phyloP scores from a whole-genome alignment of 768 basidiomycete species.

The Trametes sanguinea region DNA sequence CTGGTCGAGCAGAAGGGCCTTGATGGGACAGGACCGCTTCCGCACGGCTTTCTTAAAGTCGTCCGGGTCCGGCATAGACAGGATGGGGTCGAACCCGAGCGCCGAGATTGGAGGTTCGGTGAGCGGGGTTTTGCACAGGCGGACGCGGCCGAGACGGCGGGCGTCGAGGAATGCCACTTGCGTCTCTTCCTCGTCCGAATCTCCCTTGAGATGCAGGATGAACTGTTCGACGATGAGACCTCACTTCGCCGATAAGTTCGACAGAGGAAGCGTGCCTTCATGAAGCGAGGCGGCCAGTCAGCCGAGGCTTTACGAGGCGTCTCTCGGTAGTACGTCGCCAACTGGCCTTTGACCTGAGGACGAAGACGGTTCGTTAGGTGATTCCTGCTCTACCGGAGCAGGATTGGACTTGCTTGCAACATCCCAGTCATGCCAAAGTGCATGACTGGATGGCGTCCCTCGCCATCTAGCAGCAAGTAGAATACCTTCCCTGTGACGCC shows the following conservation, averaged over 20 bases:
- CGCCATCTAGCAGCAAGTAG: slow-evolving; percentile 63
- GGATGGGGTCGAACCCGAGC: slow-evolving; percentile 77
- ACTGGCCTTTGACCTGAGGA: slow-evolving; percentile 51
- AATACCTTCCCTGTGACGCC: slow-evolving; percentile 55
- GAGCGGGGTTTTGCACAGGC: slow-evolving; percentile 57
- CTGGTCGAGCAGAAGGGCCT: slow-evolving; percentile 77
- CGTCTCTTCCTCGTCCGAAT: slow-evolving; percentile 37
- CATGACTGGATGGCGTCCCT: slow-evolving; percentile 64
- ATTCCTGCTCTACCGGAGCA: no score
- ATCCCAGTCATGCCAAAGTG: slow-evolving; percentile 91
- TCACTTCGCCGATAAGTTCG: no score
- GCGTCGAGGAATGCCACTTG: slow-evolving; percentile 74
- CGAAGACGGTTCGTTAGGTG: no score
- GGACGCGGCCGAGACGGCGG: slow-evolving; percentile 69
- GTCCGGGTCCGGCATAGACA: slow-evolving; percentile 60
- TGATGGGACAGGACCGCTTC: slow-evolving; percentile 66
- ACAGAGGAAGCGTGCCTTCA: slow-evolving; percentile 47
- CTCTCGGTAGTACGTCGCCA: slow-evolving; percentile 51
- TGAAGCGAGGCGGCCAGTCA: slow-evolving; percentile 66
- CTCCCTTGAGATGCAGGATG: slow-evolving; percentile 57
- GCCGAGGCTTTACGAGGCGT: slow-evolving; percentile 42
- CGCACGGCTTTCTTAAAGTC: slow-evolving; percentile 50
- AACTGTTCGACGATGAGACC: slow-evolving; percentile 43
- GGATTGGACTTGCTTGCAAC: slow-evolving; percentile 51
- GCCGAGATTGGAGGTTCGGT: slow-evolving; percentile 69